Percentiles rank a stretch among this genome's conserved stretches.
Conservation (phyloP, 169 alveolate species). For the Cryptosporidium viatorum region DNA sequence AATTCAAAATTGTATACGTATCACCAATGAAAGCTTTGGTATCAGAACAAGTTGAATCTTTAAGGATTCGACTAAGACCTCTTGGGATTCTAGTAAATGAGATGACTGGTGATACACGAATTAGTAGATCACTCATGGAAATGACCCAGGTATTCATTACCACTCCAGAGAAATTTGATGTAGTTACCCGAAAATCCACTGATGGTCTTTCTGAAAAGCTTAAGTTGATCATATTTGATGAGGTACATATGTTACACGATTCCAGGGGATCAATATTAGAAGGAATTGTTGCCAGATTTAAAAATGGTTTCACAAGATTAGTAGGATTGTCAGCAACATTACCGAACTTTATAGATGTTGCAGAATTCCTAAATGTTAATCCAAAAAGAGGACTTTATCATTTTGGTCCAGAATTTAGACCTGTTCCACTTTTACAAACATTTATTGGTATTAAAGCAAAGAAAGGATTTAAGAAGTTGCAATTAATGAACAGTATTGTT, state of each 20-base stretch:
- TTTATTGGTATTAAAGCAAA: slow-evolving; percentile 98
- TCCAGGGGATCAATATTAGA: slow-evolving; percentile 99
- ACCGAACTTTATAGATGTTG: slow-evolving; percentile 99
- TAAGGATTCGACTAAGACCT: slow-evolving; percentile 82
- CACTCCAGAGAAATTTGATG: slow-evolving; percentile 99
- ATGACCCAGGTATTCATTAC: slow-evolving; percentile 98
- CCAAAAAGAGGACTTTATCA: slow-evolving; percentile 92
- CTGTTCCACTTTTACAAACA: slow-evolving; percentile 97
- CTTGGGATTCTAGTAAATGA: slow-evolving; percentile 93
- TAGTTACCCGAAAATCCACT: slow-evolving; percentile 97
- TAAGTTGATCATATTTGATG: slow-evolving; percentile 98
- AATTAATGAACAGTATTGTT: slow-evolving; percentile 94
- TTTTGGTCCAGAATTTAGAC: slow-evolving; percentile 96
- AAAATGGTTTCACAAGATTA: slow-evolving; percentile 81
- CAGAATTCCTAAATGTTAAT: slow-evolving; percentile 94
- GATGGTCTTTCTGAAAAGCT: slow-evolving; percentile 94
- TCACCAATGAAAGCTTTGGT: slow-evolving; percentile 99
- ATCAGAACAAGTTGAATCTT: slow-evolving; percentile 91
- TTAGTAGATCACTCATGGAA: slow-evolving; percentile 95
- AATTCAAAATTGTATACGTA: slow-evolving; percentile 96
- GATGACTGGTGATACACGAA: slow-evolving; percentile 96
- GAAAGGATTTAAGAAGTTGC: slow-evolving; percentile 94
- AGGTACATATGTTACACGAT: slow-evolving; percentile 99
- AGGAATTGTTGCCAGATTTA: slow-evolving; percentile 98
- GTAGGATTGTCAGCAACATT: slow-evolving; percentile 99